phyloP scores from a whole-genome alignment of 2,329 filamentous ascomycete genomes.

The Diaporthe sp. region DNA sequence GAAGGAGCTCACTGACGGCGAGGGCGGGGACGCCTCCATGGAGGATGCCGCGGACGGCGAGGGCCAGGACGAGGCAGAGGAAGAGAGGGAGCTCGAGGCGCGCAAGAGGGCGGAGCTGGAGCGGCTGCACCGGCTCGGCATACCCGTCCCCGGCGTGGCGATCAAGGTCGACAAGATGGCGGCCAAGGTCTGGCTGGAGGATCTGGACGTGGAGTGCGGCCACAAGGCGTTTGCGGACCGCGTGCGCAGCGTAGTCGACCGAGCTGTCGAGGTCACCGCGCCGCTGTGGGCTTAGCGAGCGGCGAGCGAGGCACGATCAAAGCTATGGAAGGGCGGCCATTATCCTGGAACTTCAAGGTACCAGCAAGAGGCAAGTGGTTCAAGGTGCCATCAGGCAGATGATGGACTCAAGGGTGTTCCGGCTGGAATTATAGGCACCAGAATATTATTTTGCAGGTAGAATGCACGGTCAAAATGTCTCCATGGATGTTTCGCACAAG shows the following conservation, averaged over 20 bases:
- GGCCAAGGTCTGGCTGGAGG: constrained; percentile 92
- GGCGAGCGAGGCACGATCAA: no score
- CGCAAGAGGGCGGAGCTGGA: constrained; percentile 78
- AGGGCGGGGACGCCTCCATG: constrained; percentile 53
- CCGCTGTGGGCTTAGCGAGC: constrained; percentile 73
- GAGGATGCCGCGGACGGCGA: constrained; percentile 54
- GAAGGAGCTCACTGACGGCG: constrained; percentile 45
- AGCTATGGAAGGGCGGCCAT: neutral
- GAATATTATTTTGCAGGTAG: neutral
- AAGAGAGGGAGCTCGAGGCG: constrained; percentile 63
- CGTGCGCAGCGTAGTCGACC: constrained; percentile 89
- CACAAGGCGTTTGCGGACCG: constrained; percentile 85
- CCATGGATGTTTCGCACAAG: neutral
- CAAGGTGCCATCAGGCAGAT: no score
- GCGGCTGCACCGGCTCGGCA: constrained; percentile 84
- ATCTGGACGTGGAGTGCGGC: constrained; percentile 87
- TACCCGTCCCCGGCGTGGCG: constrained; percentile 89
- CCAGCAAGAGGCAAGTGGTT: neutral
- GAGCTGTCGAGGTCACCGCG: constrained; percentile 88
- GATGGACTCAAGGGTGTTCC: no score
- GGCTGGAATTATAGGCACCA: neutral
- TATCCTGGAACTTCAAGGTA: neutral
- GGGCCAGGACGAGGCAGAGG: constrained; percentile 46
- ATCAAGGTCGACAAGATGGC: constrained; percentile 90
- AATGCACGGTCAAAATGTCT: constrained; percentile 1